Percentiles rank a stretch among this genome's conserved stretches.
Evolutionary conservation across 2,329 filamentous ascomycete genomes (phyloP).

Genomic region (Calycina marina): DNA sequence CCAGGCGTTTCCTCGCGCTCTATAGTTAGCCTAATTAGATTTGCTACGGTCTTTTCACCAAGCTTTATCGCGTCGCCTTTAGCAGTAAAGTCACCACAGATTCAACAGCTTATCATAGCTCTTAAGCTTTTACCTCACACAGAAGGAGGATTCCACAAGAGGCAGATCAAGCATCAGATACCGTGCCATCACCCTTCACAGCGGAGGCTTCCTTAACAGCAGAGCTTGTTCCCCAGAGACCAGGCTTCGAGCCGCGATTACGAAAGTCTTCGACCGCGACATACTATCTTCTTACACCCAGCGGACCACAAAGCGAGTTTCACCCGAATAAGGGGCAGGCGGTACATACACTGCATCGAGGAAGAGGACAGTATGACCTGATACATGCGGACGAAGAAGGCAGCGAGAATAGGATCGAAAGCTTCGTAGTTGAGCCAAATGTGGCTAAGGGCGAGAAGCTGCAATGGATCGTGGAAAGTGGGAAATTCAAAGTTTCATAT

Average conservation of each 20-base stretch:
- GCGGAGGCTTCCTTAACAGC: constrained; percentile 24
- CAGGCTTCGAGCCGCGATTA: constrained; percentile 26
- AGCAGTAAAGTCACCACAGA: constrained; percentile 21
- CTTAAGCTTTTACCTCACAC: constrained; percentile 39
- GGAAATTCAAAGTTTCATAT: constrained; percentile 51
- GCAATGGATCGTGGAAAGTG: constrained; percentile 57
- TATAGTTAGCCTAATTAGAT: too few relatives aligned
- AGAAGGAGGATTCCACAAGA: constrained; percentile 51
- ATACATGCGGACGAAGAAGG: constrained; percentile 39
- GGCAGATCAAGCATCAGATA: constrained; percentile 38
- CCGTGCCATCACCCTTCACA: constrained; percentile 40
- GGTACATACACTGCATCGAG: constrained; percentile 50
- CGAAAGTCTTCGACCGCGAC: constrained; percentile 46
- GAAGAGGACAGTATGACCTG: constrained; percentile 47
- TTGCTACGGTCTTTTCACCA: constrained; percentile 11
- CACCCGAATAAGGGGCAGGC: constrained; percentile 48
- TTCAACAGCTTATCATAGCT: constrained; percentile 26
- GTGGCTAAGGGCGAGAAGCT: constrained; percentile 42
- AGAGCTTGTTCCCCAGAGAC: constrained; percentile 23
- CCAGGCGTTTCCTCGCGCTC: too few relatives aligned
- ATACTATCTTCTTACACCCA: constrained; percentile 47
- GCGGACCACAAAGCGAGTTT: constrained; percentile 40
- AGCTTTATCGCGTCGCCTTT: constrained; percentile 14
- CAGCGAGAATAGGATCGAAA: constrained; percentile 37
- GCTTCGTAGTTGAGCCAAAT: constrained; percentile 46